A percentile compares a stretch with the other conserved stretches of the same genome.
Evolutionary conservation across 345 rosid species (phyloP).

Genomic region (Boechera stricta): DNA sequence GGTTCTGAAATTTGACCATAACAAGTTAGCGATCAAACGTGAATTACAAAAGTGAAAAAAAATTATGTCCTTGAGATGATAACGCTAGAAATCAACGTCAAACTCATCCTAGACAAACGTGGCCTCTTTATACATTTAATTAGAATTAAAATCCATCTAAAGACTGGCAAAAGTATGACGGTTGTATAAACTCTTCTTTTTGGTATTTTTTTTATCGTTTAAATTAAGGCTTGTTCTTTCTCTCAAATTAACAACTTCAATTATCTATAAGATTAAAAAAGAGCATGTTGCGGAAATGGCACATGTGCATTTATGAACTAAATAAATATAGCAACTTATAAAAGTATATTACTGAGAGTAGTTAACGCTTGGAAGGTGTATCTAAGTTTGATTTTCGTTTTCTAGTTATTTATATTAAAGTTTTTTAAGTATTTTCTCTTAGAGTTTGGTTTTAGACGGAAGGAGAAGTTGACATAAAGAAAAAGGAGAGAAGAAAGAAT

Average conservation of each 20-base stretch:
- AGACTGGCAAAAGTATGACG: conserved; percentile 15
- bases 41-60: background rate
- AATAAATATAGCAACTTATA: conserved; percentile 26
- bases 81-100: conserved; percentile 6
- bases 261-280: background rate
- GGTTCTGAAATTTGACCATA: background rate
- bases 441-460: background rate
- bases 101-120: conserved; percentile 17
- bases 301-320: conserved; percentile 43
- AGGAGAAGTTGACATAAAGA: background rate
- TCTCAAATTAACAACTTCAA: background rate
- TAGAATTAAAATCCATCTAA: conserved; percentile 18
- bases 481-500: background rate
- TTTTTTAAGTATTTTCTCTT: background rate
- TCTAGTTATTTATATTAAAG: background rate
- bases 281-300: conserved; percentile 32
- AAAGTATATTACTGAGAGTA: conserved; percentile 17
- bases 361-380: background rate
- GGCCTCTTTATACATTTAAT: conserved; percentile 10
- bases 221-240: conserved; percentile 2
- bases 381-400: background rate
- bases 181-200: conserved; percentile 7
- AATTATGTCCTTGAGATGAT: background rate
- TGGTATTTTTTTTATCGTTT: background rate
- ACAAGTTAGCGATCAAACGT: background rate